Base-by-base conservation (phyloP, 257 asterid species). In the Fraxinus quadrangulata region DNA sequence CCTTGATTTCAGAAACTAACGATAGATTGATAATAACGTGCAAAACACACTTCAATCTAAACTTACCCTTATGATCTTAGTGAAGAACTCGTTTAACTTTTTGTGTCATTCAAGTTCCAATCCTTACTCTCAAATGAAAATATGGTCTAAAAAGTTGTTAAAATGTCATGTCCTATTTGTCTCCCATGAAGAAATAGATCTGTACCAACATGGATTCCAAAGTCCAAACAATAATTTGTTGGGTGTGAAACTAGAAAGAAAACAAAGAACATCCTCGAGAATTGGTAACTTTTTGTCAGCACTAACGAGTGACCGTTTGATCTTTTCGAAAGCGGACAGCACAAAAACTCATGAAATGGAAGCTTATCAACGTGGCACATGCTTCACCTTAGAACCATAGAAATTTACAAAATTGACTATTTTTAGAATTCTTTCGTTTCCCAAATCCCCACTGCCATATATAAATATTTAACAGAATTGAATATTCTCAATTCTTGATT, bases 321-420 rank as follows among this genome's bases (percentile, higher is more conserved):
- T 63, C 69, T 24, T 63, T 63, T 24, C 69, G 56, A 71, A 70
- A 69, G 47, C 73, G 42, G 77, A 77, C n/a, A 4, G 23, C 67
- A 42, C 78, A 76, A 49, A 54, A 59, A 59, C 63, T 61, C 45
- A 74, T 73, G 83, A 73, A 34, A 79, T 63, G 33, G 23, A 47
- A 74, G n/a, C 2, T 5, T 67, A 49, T 65, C 28, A 63, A 79
- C 0, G 84, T 79, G 83, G 82, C 84, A 76, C 6, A 67, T 73
- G 30, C 75, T 2, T 40, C 40, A 31, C 75, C 77, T 67, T 30
- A 28, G 23, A 72, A 74, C 10, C 23, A 36, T 67, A 67, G 33
- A 6, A 73, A 77, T 49, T 67, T 81, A 66, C 75, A 26, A 23
- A 80, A 59, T 3, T 66, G 86, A 78, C 47, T 85, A 86, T 82